Conservation (phyloP, 176 grass and related monocot genomes). For the Cymbopogon citratus region DNA sequence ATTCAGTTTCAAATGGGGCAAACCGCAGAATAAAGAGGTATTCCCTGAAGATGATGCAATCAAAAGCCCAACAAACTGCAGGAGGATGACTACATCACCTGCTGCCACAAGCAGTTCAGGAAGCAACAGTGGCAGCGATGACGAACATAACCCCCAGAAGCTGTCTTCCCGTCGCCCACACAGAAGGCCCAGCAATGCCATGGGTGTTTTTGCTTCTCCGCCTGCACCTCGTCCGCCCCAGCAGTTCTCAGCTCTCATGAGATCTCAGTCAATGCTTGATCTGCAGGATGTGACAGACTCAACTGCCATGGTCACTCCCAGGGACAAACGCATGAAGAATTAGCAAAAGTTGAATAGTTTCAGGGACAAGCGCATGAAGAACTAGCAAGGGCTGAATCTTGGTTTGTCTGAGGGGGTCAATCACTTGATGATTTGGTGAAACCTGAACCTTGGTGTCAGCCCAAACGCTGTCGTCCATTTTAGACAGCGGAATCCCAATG, state of each 20-base stretch:
- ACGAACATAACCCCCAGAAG: slow-evolving; percentile 42
- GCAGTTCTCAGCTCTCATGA: slow-evolving; percentile 26
- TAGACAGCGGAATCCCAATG: slow-evolving; percentile 43
- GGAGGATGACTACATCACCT: slow-evolving; percentile 33
- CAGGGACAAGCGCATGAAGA: slow-evolving; percentile 44
- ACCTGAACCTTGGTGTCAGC: background rate
- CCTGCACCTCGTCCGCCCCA: slow-evolving; percentile 32
- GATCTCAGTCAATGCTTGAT: slow-evolving; percentile 62
- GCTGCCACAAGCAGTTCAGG: slow-evolving; percentile 60
- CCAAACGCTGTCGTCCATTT: slow-evolving; percentile 44
- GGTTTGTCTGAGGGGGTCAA: slow-evolving; percentile 42
- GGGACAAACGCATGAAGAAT: slow-evolving; percentile 65
- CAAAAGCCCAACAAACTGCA: slow-evolving; percentile 47
- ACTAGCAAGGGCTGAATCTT: slow-evolving; percentile 27
- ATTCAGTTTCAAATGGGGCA: slow-evolving; percentile 65
- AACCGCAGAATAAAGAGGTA: slow-evolving; percentile 38
- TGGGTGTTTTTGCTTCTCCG: slow-evolving; percentile 40
- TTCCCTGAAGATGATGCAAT: slow-evolving; percentile 34
- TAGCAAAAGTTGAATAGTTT: slow-evolving; percentile 14
- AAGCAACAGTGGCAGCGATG: slow-evolving; percentile 66
- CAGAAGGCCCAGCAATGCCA: slow-evolving; percentile 32
- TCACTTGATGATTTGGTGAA: slow-evolving; percentile 30
- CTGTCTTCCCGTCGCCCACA: slow-evolving; percentile 42
- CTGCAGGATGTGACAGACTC: slow-evolving; percentile 59
- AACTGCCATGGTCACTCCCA: slow-evolving; percentile 43